Percentiles rank a stretch among this genome's conserved stretches.
These are phyloP conservation scores for Stagonosporopsis vannaccii DNA, from an alignment of 2,329 filamentous ascomycete species.

Conservation along the genomic window DNA sequence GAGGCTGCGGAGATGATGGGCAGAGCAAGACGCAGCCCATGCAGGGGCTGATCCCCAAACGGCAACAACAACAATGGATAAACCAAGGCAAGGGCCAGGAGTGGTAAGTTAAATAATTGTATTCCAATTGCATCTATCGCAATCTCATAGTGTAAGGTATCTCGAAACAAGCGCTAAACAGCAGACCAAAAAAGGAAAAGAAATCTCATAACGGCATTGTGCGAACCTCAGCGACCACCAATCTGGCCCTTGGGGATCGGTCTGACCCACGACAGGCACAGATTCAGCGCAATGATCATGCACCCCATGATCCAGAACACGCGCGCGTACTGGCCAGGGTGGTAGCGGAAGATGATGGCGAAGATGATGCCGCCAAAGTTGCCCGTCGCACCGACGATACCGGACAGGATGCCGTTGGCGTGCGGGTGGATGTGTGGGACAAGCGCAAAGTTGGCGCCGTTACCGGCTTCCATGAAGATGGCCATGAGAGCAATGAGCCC, in stretches of 20 bases:
- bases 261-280: constrained; percentile 69
- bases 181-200: constrained; percentile 1
- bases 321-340: constrained; percentile 70
- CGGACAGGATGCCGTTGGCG: constrained; percentile 82
- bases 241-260: constrained; percentile 64
- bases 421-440: constrained; percentile 85
- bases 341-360: constrained; percentile 82
- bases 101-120: background rate
- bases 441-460: constrained; percentile 85
- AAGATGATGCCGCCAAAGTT: constrained; percentile 89
- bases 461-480: constrained; percentile 83
- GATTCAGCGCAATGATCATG: constrained; percentile 73
- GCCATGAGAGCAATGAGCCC: constrained; percentile 79
- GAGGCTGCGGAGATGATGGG: too few relatives aligned
- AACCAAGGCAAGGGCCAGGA: background rate
- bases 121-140: constrained; percentile 1
- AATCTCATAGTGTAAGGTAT: constrained; percentile 13
- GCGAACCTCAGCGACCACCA: constrained; percentile 49
- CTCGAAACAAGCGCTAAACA: constrained; percentile 17
- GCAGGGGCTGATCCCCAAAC: too few relatives aligned
- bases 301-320: constrained; percentile 84
- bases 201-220: background rate
- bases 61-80: too few relatives aligned
- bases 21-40: too few relatives aligned
- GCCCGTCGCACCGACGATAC: constrained; percentile 78